Conservation (phyloP, 805 yeast species). For the Candida fluviatilis region DNA sequence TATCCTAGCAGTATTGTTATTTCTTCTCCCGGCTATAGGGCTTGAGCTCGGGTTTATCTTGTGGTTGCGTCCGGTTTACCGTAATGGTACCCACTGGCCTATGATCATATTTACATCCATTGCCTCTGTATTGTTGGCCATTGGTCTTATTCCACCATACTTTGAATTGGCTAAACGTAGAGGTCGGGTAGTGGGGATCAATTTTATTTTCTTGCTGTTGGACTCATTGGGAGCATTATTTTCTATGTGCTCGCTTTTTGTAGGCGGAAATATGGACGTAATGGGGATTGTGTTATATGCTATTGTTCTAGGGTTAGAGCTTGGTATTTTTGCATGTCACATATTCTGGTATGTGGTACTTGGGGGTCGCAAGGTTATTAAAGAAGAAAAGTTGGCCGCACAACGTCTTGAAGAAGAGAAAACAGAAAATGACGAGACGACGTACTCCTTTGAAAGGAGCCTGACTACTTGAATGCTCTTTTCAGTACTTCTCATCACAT, state of each 20-base stretch:
- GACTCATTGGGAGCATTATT: slow-evolving; percentile 81
- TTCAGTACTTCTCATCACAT: too few relatives aligned
- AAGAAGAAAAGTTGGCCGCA: slow-evolving; percentile 17
- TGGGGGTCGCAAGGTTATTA: slow-evolving; percentile 25
- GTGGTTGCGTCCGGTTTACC: slow-evolving; percentile 57
- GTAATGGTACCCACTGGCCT: slow-evolving; percentile 65
- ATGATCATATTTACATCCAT: slow-evolving; percentile 71
- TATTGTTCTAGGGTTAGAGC: slow-evolving; percentile 67
- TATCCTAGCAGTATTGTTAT: slow-evolving; percentile 25
- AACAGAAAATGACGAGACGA: not conserved
- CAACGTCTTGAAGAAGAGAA: too few relatives aligned
- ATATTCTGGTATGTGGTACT: slow-evolving; percentile 55
- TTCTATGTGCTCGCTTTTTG: slow-evolving; percentile 54
- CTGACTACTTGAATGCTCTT: not conserved
- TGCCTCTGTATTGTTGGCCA: slow-evolving; percentile 70
- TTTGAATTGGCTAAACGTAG: slow-evolving; percentile 73
- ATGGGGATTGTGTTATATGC: slow-evolving; percentile 76
- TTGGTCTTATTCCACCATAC: slow-evolving; percentile 86
- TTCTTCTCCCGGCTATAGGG: slow-evolving; percentile 48
- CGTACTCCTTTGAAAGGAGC: not conserved
- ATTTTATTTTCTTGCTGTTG: slow-evolving; percentile 69
- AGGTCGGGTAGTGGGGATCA: slow-evolving; percentile 87
- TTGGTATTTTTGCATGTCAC: slow-evolving; percentile 74
- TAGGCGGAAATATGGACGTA: slow-evolving; percentile 62
- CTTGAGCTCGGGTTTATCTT: slow-evolving; percentile 68